phyloP scores from a whole-genome alignment of 805 yeast genomes.

The Metschnikowia continentalis region DNA sequence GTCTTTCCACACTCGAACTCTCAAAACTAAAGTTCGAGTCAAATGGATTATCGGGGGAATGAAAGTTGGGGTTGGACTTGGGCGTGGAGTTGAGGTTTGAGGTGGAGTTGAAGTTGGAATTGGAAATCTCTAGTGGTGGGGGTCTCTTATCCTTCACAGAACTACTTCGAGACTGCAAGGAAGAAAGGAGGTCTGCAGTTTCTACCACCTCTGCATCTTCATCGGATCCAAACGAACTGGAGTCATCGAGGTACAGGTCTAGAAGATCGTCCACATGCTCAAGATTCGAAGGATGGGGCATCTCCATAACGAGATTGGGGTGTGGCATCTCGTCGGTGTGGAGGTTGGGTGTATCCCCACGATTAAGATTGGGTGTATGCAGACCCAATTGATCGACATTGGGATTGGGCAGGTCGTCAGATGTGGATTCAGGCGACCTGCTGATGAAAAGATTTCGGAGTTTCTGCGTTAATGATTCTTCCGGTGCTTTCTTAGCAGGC shows the following conservation, averaged over 20 bases:
- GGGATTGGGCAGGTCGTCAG: constrained; percentile 2
- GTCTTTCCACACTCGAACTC: background rate
- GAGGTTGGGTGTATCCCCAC: no score
- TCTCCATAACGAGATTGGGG: background rate
- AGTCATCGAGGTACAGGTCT: constrained; percentile 40
- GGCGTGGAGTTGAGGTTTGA: no score
- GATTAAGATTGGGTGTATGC: no score
- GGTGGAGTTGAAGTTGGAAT: constrained; percentile 9
- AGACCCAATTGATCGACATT: background rate
- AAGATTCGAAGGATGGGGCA: constrained; percentile 14
- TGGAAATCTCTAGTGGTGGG: constrained; percentile 13
- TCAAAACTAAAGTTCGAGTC: background rate
- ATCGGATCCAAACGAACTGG: constrained; percentile 24
- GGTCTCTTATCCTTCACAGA: constrained; percentile 6
- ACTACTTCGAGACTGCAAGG: constrained; percentile 1
- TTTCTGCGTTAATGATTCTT: constrained; percentile 16
- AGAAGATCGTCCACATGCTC: constrained; percentile 41
- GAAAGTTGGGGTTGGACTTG: background rate
- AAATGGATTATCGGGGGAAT: background rate
- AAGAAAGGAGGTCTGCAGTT: constrained; percentile 4
- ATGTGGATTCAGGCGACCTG: constrained; percentile 7
- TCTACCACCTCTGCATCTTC: constrained; percentile 14
- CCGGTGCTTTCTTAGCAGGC: background rate
- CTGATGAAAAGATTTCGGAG: constrained; percentile 27
- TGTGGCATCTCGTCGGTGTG: constrained; percentile 2